Conservation (phyloP, 441 rosid species). For the Kokia cookei region DNA sequence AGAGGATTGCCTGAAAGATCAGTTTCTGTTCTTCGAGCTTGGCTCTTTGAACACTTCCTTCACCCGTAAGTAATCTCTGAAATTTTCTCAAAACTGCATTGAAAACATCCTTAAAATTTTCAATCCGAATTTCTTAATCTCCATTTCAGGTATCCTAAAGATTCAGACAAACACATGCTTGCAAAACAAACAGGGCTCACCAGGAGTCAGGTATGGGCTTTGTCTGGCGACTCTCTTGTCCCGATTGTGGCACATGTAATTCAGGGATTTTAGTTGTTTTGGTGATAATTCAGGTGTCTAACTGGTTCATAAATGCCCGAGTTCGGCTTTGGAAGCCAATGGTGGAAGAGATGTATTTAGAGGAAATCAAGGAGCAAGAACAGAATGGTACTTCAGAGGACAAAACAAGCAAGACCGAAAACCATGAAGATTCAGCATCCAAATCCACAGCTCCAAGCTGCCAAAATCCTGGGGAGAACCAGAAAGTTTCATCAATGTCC, state of each 20-base stretch:
- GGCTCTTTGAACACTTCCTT: slow-evolving; percentile 82
- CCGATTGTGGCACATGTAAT: not conserved
- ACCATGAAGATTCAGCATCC: slow-evolving; percentile 52
- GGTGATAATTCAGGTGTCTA: slow-evolving; percentile 44
- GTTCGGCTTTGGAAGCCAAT: slow-evolving; percentile 80
- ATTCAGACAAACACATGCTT: slow-evolving; percentile 64
- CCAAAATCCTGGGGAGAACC: slow-evolving; percentile 11
- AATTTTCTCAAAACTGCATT: too few species aligned
- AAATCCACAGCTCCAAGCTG: slow-evolving; percentile 34
- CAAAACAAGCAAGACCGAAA: not conserved
- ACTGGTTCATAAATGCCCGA: slow-evolving; percentile 76
- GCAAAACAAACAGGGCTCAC: slow-evolving; percentile 78
- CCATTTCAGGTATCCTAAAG: slow-evolving; percentile 60
- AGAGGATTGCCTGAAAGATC: slow-evolving; percentile 71
- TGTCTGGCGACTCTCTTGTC: too few species aligned
- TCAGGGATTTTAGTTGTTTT: not conserved
- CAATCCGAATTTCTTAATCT: not conserved
- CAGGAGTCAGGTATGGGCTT: slow-evolving; percentile 53
- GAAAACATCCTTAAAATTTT: too few species aligned
- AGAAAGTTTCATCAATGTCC: slow-evolving; percentile 28
- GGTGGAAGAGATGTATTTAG: slow-evolving; percentile 76
- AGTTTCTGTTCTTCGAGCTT: slow-evolving; percentile 69
- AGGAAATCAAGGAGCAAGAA: slow-evolving; percentile 61
- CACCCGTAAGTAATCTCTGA: slow-evolving; percentile 44
- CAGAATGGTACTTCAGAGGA: slow-evolving; percentile 6